phyloP scores from a whole-genome alignment of 73 alveolate species.

The Paramecium biaurelia region DNA sequence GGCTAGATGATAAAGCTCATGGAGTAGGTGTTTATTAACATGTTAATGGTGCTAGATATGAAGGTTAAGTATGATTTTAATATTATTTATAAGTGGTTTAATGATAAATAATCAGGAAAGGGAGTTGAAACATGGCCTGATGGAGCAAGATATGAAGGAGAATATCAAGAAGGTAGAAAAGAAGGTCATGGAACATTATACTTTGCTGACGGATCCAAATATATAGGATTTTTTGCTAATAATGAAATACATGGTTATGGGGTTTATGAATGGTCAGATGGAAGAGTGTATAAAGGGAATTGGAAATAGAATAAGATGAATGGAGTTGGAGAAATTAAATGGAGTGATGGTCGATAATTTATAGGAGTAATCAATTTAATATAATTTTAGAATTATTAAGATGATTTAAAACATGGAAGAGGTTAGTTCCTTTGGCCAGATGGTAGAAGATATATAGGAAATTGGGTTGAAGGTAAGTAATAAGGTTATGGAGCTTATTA shows the following conservation, averaged over 20 bases:
- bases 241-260: constrained; percentile 61
- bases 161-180: constrained; percentile 52
- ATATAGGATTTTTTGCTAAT: background rate
- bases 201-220: constrained; percentile 71
- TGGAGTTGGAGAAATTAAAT: constrained; percentile 75
- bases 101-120: constrained; percentile 46
- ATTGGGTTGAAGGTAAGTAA: constrained; percentile 77
- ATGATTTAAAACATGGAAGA: constrained; percentile 55
- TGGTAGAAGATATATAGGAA: constrained; percentile 64
- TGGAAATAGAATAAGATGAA: constrained; percentile 75
- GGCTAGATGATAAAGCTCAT: constrained; percentile 78
- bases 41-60: constrained; percentile 76
- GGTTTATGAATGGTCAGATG: constrained; percentile 72
- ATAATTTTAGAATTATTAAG: constrained; percentile 22
- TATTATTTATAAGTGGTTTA: constrained; percentile 29
- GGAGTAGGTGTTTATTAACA: constrained; percentile 75
- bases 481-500: constrained; percentile 79
- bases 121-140: constrained; percentile 63
- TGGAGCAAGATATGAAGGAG: constrained; percentile 61
- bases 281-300: constrained; percentile 75
- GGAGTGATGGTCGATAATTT: constrained; percentile 71
- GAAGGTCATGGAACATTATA: constrained; percentile 63
- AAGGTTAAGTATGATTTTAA: constrained; percentile 55
- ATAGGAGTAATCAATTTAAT: background rate
- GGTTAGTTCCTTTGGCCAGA: constrained; percentile 32